Evolutionary conservation across 345 rosid species (phyloP).

Genomic region (Rhizophora apiculata): DNA sequence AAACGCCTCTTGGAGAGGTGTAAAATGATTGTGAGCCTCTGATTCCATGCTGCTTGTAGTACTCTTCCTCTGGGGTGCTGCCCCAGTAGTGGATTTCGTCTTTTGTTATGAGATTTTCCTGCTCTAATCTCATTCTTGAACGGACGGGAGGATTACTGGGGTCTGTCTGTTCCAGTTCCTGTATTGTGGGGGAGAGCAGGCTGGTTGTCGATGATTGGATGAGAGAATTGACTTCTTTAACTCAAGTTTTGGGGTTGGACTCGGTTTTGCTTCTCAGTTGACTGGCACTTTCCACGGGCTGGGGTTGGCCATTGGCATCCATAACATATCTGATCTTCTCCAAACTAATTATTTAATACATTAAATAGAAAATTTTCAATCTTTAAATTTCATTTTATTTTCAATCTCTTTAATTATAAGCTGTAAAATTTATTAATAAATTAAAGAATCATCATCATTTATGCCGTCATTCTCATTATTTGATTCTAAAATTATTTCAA

Average conservation of each 20-base stretch:
- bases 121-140: constrained; percentile 7
- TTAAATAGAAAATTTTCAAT: too few species aligned
- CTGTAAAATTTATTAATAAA: too few species aligned
- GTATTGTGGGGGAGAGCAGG: background rate
- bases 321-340: too few species aligned
- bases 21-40: constrained; percentile 48
- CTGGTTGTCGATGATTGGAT: background rate
- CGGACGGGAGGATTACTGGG: background rate
- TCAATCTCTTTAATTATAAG: too few species aligned
- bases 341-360: too few species aligned
- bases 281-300: background rate
- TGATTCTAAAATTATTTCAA: too few species aligned
- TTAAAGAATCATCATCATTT: too few species aligned
- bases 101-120: constrained; percentile 6
- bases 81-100: constrained; percentile 56
- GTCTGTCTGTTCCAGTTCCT: background rate
- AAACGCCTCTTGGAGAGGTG: constrained; percentile 77
- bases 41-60: constrained; percentile 54
- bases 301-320: too few species aligned
- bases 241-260: background rate
- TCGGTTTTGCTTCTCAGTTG: background rate
- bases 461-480: too few species aligned
- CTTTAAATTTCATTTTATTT: too few species aligned
- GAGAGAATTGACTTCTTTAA: background rate
- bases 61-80: constrained; percentile 53